A percentile compares a stretch with the other conserved stretches of the same genome.
phyloP scores from a whole-genome alignment of 2,329 filamentous ascomycete species.

The Neonectria hederae region DNA sequence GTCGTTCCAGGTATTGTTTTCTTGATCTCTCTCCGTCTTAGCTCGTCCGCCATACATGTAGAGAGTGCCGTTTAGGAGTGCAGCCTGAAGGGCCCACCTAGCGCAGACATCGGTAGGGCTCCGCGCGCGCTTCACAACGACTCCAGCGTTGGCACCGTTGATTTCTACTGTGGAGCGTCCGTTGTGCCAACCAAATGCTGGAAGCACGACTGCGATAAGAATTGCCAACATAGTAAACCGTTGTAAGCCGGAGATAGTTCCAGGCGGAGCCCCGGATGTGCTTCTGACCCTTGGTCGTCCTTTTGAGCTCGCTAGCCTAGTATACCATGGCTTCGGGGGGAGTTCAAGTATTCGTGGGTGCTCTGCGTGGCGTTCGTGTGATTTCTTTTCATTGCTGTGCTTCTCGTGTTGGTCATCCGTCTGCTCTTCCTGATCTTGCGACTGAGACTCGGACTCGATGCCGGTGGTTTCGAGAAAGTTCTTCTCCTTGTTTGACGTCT shows the following conservation, averaged over 20 bases:
- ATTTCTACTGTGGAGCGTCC: conserved; percentile 51
- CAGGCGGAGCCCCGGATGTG: conserved; percentile 55
- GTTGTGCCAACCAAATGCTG: conserved; percentile 54
- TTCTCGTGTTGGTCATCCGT: conserved; percentile 15
- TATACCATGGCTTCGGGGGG: conserved; percentile 53
- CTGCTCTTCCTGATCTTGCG: conserved; percentile 11
- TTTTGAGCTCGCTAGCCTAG: conserved; percentile 51
- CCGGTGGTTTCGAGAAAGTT: conserved; percentile 45
- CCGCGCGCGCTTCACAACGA: conserved; percentile 46
- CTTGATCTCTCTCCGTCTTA: conserved; percentile 66
- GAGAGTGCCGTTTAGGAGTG: conserved; percentile 77
- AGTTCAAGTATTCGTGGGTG: conserved; percentile 28
- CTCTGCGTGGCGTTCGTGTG: conserved; percentile 14
- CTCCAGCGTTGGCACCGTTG: conserved; percentile 59
- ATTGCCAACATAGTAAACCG: conserved; percentile 59
- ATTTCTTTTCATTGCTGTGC: conserved; percentile 1
- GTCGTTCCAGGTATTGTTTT: conserved; percentile 76
- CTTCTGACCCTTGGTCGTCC: conserved; percentile 55
- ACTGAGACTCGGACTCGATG: conserved; percentile 12
- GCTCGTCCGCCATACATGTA: conserved; percentile 80
- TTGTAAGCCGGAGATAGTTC: conserved; percentile 53
- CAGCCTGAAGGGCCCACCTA: conserved; percentile 74
- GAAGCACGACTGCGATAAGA: conserved; percentile 61
- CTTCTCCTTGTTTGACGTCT: conserved; percentile 43
- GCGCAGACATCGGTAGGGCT: conserved; percentile 62